Evolutionary conservation across 2,329 filamentous ascomycete genomes (phyloP), one percentile per base, ranked within the genome.

Genomic region (Amauroascus niger): DNA sequence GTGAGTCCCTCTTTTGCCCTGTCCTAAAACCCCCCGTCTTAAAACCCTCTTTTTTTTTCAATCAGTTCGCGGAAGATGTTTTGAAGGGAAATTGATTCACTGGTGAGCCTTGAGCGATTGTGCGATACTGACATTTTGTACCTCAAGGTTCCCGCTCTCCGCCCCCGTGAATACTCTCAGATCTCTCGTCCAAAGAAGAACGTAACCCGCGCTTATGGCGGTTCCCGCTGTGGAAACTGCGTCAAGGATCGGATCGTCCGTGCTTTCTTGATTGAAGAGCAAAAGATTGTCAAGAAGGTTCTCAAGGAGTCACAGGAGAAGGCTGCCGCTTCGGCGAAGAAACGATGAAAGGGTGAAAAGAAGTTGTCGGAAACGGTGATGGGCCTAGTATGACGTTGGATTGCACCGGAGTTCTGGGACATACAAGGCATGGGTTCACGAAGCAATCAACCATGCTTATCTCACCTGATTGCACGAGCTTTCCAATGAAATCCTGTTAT

Each of bases 251-350:
- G 93, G 68, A 88, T 98, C 66, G 88, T 96, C 67, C 88, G 93
- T 67, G 93, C 93, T 62, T 98, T 98, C 86, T 79, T 98, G 75
- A 97, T 98, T 65, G 94, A 98, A 82, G 93, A 98, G 84, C 93
- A 98, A 83, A 98, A 98, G 88, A 97, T 98, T 69, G 93, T 98
- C 78, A 98, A 98, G 89, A 98, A 98, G 88, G 93, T 98, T 69
- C 83, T 97, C 74, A 96, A 96, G 87, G 91, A 97, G 82, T 83
- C 81, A 61, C 88, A 95, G 79, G 86, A 88, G 80, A 86, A 72
- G 69, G 67, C 68, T 60, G 62, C 65, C 52, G 53, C 54, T 50
- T 56, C 59, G 11, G 48, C 59, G 28, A 69, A 66, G 62, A 72
- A 73, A 69, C 70, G 69, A 65, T 73, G 72, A 71, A 64, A 58